A percentile compares a stretch with the other conserved stretches of the same genome.
phyloP scores from a whole-genome alignment of 2,329 filamentous ascomycete species.

The Lasiodiplodia sp. region DNA sequence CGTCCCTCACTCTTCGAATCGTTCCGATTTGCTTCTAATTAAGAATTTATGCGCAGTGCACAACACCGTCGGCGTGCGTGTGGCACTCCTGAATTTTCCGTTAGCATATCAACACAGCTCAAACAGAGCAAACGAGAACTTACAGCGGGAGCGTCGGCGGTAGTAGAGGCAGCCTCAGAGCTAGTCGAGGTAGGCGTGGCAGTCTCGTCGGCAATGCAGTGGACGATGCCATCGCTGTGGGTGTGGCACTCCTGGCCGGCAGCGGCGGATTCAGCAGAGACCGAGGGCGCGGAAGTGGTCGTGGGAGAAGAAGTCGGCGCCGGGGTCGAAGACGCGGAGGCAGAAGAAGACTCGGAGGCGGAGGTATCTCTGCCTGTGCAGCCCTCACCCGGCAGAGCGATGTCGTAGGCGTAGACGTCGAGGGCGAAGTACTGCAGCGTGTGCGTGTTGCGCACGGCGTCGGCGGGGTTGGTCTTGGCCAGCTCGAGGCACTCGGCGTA shows the following conservation, averaged over 20 bases:
- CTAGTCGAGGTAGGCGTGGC: slow-evolving; percentile 1
- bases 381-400: slow-evolving; percentile 68
- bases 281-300: not conserved
- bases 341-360: slow-evolving; percentile 33
- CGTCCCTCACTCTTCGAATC: not conserved
- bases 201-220: slow-evolving; percentile 20
- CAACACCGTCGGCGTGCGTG: slow-evolving; percentile 17
- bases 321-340: slow-evolving; percentile 6
- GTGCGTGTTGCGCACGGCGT: slow-evolving; percentile 65
- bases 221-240: slow-evolving; percentile 26
- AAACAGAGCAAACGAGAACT: not conserved
- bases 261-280: not conserved
- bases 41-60: not conserved
- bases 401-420: slow-evolving; percentile 70
- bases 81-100: slow-evolving; percentile 13
- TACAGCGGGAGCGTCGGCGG: not conserved
- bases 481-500: slow-evolving; percentile 64
- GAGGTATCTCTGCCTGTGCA: slow-evolving; percentile 58
- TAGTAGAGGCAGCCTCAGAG: not conserved
- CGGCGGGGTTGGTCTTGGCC: slow-evolving; percentile 58
- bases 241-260: slow-evolving; percentile 21
- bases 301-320: slow-evolving; percentile 8
- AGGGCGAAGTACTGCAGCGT: slow-evolving; percentile 73
- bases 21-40: not conserved
- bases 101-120: not conserved